Evolutionary conservation across 306 rosid genomes (phyloP), one percentile per base, ranked within the genome.

Genomic region (Comarum palustre): DNA sequence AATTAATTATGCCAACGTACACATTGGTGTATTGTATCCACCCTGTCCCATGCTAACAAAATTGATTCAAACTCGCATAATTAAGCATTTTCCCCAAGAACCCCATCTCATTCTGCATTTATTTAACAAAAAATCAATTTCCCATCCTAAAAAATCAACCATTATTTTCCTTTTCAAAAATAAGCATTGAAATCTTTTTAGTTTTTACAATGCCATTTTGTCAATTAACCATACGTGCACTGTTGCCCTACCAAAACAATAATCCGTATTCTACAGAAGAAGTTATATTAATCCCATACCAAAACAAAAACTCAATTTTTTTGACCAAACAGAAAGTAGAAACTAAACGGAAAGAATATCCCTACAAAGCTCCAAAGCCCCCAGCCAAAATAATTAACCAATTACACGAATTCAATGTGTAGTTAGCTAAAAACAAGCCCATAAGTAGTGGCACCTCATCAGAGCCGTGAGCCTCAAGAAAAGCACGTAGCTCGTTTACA

Each of bases 381-480:
- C 2, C 11, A 20, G 11, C 32, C 11, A 6, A 61, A 34, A 5
- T 36, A 36, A 63, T 2, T 61, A 32, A 63, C 47, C 47, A 38
- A 38, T 38, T 38, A n/a, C 69, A 50, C 61, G 47, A 80, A 84
- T 82, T 77, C 80, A 84, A 77, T 61, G 70, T 46, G 69, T 27
- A 36, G 8, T 32, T 16, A 62, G 69, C 69, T 64, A 39, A 20
- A 79, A 27, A 31, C 2, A 54, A 31, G 27, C 10, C 4, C 6
- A 10, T 13, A n/a, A 61, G 7, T 38, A 6, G 17, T 27, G 32
- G 32, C 3, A 39, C 29, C 29, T 45, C 25, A 1, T 42, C 7
- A 59, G 2, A 63, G 81, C 17, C 69, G 85, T 87, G 84, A 81
- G 85, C 67, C 85, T 47, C 20, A 73, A 29, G 85, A 25, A 82